phyloP scores from a whole-genome alignment of 192 early-diverging fungal genomes.

The Mortierella hygrophila region DNA sequence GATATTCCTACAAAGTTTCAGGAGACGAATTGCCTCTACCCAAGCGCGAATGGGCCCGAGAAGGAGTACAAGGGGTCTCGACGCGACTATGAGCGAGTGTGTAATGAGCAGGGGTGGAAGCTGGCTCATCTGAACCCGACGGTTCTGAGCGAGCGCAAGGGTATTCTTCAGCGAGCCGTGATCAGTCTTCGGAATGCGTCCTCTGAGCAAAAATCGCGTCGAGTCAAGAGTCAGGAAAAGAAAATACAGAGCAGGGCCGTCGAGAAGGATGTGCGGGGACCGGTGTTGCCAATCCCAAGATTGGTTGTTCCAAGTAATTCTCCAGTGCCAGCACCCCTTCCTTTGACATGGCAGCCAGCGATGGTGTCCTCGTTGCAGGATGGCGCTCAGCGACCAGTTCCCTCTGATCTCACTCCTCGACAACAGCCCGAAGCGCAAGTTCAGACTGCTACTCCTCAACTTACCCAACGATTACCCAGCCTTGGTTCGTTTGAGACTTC shows the following conservation, averaged over 20 bases:
- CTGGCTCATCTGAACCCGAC: slow-evolving; percentile 82
- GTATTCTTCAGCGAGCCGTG: slow-evolving; percentile 87
- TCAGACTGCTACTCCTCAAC: background rate
- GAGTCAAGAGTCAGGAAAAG: slow-evolving; percentile 83
- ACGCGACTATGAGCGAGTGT: slow-evolving; percentile 87
- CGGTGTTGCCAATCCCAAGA: background rate
- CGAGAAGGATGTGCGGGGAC: background rate
- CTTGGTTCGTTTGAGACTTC: background rate
- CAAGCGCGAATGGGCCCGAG: slow-evolving; percentile 76
- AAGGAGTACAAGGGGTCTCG: slow-evolving; percentile 83
- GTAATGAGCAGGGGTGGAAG: slow-evolving; percentile 90
- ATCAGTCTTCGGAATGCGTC: slow-evolving; percentile 82
- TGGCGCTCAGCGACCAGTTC: background rate
- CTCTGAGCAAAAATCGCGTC: slow-evolving; percentile 77
- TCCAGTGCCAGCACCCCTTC: background rate
- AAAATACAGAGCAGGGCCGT: slow-evolving; percentile 58
- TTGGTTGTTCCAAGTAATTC: background rate
- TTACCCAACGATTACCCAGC: background rate
- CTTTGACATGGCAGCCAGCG: background rate
- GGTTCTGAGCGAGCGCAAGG: slow-evolving; percentile 74
- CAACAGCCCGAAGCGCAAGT: background rate
- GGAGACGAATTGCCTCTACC: slow-evolving; percentile 86
- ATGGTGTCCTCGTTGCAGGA: background rate
- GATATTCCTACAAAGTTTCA: slow-evolving; percentile 72
- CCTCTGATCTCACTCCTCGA: background rate